phyloP scores from a whole-genome alignment of 345 rosid genomes.

The Diplotaxis tenuifolia region DNA sequence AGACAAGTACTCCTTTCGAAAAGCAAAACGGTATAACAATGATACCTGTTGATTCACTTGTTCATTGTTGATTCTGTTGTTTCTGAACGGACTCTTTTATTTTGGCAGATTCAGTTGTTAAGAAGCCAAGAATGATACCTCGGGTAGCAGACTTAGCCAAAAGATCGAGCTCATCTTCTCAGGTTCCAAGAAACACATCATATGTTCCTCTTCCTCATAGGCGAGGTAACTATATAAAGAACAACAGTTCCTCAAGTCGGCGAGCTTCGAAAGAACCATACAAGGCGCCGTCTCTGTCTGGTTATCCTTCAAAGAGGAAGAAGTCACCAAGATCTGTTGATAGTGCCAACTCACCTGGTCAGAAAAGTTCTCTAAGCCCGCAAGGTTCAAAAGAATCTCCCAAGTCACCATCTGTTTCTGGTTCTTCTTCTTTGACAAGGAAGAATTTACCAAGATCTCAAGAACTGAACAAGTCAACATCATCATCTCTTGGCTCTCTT shows the following conservation, averaged over 20 bases:
- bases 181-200: slow-evolving; percentile 16
- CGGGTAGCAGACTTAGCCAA: slow-evolving; percentile 20
- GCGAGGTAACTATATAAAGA: slow-evolving; percentile 12
- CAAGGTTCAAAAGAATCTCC: slow-evolving; percentile 15
- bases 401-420: slow-evolving; percentile 8
- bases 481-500: background rate
- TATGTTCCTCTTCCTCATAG: slow-evolving; percentile 9
- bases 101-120: slow-evolving; percentile 20
- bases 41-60: no score
- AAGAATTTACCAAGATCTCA: slow-evolving; percentile 21
- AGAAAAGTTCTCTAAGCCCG: background rate
- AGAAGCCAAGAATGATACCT: slow-evolving; percentile 24
- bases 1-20: background rate
- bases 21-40: slow-evolving; percentile 26
- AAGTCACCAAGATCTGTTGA: slow-evolving; percentile 13
- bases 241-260: slow-evolving; percentile 7
- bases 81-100: background rate
- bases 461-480: slow-evolving; percentile 6
- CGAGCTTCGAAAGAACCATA: slow-evolving; percentile 11
- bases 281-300: background rate
- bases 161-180: slow-evolving; percentile 15
- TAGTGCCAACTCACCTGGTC: slow-evolving; percentile 9
- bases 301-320: slow-evolving; percentile 11
- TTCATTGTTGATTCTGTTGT: slow-evolving; percentile 10
- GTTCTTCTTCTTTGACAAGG: slow-evolving; percentile 6